phyloP scores from a whole-genome alignment of 1,284 basidiomycete genomes.

The Rhodofomes roseus region DNA sequence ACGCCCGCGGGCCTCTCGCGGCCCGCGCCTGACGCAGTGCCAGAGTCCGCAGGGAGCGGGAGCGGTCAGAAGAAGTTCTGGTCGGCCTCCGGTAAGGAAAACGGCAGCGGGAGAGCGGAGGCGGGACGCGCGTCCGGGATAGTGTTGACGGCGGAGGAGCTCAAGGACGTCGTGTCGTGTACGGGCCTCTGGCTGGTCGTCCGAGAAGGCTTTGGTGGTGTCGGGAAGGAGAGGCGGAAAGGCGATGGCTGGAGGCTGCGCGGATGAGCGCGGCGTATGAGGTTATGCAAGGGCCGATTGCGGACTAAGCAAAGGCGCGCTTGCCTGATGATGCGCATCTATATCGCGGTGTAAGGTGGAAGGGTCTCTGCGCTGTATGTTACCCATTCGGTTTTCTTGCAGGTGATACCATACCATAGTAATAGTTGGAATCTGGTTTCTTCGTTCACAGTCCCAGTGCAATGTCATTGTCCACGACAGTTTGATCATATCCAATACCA shows the following conservation, averaged over 20 bases:
- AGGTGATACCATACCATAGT: not conserved
- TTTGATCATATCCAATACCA: not conserved
- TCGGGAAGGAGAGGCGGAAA: slow-evolving; percentile 76
- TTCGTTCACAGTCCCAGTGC: not conserved
- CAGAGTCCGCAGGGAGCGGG: slow-evolving; percentile 1
- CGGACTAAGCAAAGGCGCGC: not conserved
- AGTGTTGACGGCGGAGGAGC: slow-evolving; percentile 82
- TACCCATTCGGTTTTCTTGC: not conserved
- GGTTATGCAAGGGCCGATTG: not conserved
- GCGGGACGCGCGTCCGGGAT: slow-evolving; percentile 37
- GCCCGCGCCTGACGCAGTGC: slow-evolving; percentile 22
- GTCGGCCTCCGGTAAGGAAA: slow-evolving; percentile 9
- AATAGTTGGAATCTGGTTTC: not conserved
- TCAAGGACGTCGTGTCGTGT: slow-evolving; percentile 89
- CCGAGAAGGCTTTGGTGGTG: slow-evolving; percentile 87
- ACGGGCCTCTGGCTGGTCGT: slow-evolving; percentile 93
- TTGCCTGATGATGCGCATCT: not conserved
- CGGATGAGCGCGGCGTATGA: slow-evolving; percentile 24
- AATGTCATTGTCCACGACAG: not conserved
- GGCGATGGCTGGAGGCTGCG: slow-evolving; percentile 76
- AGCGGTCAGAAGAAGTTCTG: slow-evolving; percentile 8
- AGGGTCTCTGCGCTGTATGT: not conserved
- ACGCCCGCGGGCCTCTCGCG: slow-evolving; percentile 41
- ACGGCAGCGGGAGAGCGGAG: slow-evolving; percentile 16
- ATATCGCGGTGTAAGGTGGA: not conserved